Evolutionary conservation across 2,329 filamentous ascomycete species (phyloP), one percentile per base, ranked within the genome.

Genomic region (Colletotrichum navitas): DNA sequence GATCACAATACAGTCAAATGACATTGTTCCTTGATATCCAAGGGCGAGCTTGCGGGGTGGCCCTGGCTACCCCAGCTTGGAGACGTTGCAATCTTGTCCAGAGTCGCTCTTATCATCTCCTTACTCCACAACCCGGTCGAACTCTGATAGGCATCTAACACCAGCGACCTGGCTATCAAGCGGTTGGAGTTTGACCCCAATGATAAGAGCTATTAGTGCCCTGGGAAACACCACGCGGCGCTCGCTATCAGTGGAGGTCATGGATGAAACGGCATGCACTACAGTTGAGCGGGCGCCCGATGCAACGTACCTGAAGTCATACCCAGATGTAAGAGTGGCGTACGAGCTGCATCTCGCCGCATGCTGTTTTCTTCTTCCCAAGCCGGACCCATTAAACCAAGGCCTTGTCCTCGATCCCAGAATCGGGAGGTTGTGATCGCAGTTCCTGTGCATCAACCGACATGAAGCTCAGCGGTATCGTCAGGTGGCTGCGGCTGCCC

Each of bases 131-230:
- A 10, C 34, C 62, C 26, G 24, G 34, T 45, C 14, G 32, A 55
- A 63, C 36, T 45, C 4, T 55, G 61, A 63, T 63, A 55, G 54
- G 49, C 34, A 21, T 34, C 32, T 29, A 14, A 6, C 16, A 8
- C 60, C n/a, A 7, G n/a, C 16, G 14, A 7, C 52, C 32, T 12
- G 52, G 21, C 32, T 14, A 52, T 39, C 43, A 32, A n/a, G 8
- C 8, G 55, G 36, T 68, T 71, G 68, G 68, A 64, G 68, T 59
- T 21, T 39, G 12, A 59, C 68, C 51, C 68, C 68, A 71, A 71
- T 29, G 68, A 71, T 71, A 63, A 68, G 58, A 61, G 18, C 10
- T 7, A 32, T 21, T 18, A 10, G 26, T 32, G 6, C 18, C 10
- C 41, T 29, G 41, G 47, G 16, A 34, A 24, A 24, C 26, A 29